phyloP scores from a whole-genome alignment of 192 early-diverging fungal species.

The Hyaloraphidium curvatum region DNA sequence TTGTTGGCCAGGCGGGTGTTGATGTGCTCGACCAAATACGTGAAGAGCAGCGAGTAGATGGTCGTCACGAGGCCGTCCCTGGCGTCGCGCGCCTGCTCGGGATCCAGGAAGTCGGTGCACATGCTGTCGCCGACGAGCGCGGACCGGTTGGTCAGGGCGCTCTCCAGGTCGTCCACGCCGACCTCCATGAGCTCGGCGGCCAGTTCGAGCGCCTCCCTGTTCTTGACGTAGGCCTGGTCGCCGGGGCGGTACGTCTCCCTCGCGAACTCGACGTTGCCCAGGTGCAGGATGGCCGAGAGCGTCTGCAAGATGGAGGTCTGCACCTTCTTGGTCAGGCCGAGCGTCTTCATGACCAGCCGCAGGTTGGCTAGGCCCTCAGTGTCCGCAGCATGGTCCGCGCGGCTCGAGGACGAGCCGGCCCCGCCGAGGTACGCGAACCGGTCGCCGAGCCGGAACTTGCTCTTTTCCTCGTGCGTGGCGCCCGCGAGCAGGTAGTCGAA shows the following conservation, averaged over 20 bases:
- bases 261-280: constrained; percentile 72
- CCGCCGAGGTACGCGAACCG: constrained; percentile 31
- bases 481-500: constrained; percentile 90
- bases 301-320: constrained; percentile 69
- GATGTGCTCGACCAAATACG: constrained; percentile 79
- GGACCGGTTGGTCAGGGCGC: constrained; percentile 61
- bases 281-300: constrained; percentile 63
- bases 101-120: constrained; percentile 61
- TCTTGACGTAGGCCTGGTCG: constrained; percentile 58
- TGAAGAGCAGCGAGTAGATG: constrained; percentile 66
- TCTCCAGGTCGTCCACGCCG: constrained; percentile 42
- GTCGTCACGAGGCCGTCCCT: constrained; percentile 60
- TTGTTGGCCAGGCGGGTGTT: constrained; percentile 51
- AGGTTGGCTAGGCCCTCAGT: constrained; percentile 43
- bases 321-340: constrained; percentile 65
- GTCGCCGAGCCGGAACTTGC: constrained; percentile 46
- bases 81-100: constrained; percentile 46
- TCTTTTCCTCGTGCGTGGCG: constrained; percentile 51
- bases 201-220: constrained; percentile 50
- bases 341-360: constrained; percentile 57
- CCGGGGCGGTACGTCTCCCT: neutral
- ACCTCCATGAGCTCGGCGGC: constrained; percentile 70
- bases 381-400: constrained; percentile 4
- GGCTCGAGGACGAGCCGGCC: too few species aligned
- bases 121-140: constrained; percentile 63